A percentile compares a stretch with the other conserved stretches of the same genome.
These are phyloP conservation scores for Ochromonas danica DNA, from an alignment of 108 stramenopile species.

Conservation along the genomic window DNA sequence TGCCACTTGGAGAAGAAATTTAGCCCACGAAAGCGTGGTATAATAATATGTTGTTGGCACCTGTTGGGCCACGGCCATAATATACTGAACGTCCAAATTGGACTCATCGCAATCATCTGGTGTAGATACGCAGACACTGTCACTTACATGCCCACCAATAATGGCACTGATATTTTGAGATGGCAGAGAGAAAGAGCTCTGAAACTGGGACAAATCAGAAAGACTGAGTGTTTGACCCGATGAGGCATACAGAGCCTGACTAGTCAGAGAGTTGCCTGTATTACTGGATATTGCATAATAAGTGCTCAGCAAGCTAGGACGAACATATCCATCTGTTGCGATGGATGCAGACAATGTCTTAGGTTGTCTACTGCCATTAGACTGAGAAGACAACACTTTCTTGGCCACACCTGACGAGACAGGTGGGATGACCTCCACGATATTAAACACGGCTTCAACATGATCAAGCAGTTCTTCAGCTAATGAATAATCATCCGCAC, in stretches of 20 bases:
- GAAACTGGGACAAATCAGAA: not conserved
- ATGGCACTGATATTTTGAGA: not conserved
- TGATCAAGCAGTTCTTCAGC: not conserved
- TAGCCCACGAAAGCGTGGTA: not conserved
- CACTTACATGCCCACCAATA: not conserved
- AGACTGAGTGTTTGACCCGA: not conserved
- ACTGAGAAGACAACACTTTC: not conserved
- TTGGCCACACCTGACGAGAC: not conserved
- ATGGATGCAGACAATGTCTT: not conserved
- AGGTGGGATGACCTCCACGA: not conserved
- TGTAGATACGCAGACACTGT: not conserved
- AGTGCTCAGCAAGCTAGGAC: not conserved
- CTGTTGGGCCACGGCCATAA: conserved; percentile 2
- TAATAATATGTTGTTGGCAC: not conserved
- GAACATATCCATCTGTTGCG: not conserved
- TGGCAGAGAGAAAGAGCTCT: not conserved
- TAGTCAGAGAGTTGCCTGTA: not conserved
- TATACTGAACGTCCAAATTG: conserved; percentile 25
- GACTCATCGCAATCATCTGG: not conserved
- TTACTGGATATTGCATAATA: not conserved
- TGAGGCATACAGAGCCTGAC: not conserved
- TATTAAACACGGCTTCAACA: not conserved
- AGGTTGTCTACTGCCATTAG: not conserved
- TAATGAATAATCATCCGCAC: not conserved
- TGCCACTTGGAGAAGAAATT: not conserved